Evolutionary conservation across 139 green algal species (phyloP), one percentile per base, ranked within the genome.

Genomic region (Choricystis sp.): DNA sequence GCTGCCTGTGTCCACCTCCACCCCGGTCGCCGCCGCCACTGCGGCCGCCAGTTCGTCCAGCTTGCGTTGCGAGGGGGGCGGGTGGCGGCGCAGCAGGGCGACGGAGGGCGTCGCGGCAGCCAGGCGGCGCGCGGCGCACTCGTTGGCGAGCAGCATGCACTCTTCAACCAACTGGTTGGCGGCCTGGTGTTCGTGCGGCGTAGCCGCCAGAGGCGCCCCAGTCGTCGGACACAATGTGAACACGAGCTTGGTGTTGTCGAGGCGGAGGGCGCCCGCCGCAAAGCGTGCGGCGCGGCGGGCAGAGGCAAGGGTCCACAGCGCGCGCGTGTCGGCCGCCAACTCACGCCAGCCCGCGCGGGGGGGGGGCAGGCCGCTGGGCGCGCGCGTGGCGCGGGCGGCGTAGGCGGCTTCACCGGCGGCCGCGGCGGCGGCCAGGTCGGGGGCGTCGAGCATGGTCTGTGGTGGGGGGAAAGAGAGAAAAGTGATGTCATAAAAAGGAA

Each of bases 61-160:
- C 68, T 84, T 83, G 40, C 75, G 65, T 26, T 62, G 29, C 28
- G 84, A 74, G 24, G 88, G 88, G 3, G 69, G 65, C 21, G 69
- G 69, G 73, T 92, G 85, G 22, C 73, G 73, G 27, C 84, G 80
- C 31, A 95, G 77, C 59, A 95, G 65, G 2, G 86, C 78, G 22
- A 71, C 59, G 67, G 52, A 3, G 0, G 87, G 87, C 63, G 89
- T 94, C 0, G 65, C 77, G 2, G 61, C 40, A 0, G 83, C 70
- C 29, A 98, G 87, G 28, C 83, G 69, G 23, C 55, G 49, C 0
- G 90, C 92, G 29, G 94, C 90, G 21, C 63, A 77, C 69, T 83
- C 87, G 72, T 98, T 98, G 56, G 92, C 90, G 58, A 94, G 81
- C 76, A 98, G 80, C 92, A 98, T 98, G 62, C 94, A 96, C 79